These are phyloP conservation scores for Circinella umbellata DNA, from an alignment of 371 early-diverging fungal genomes.

Conservation along the genomic window DNA sequence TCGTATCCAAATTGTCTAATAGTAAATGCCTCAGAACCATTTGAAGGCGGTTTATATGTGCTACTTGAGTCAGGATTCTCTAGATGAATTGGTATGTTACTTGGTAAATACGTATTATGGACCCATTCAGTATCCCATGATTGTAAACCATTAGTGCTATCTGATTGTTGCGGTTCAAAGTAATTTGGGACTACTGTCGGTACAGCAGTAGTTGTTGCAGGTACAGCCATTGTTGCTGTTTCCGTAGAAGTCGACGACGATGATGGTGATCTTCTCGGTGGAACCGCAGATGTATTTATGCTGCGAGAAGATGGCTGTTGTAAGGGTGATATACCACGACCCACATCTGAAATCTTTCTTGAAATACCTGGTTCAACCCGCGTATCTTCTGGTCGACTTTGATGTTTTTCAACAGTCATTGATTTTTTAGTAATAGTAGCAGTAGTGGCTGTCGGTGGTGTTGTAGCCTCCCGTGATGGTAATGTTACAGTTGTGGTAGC, in stretches of 20 bases:
- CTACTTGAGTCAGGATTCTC: neutral
- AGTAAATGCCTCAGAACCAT: slow-evolving; percentile 40
- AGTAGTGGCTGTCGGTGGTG: no score
- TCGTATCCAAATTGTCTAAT: slow-evolving; percentile 53
- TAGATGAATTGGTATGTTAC: neutral
- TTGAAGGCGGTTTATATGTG: slow-evolving; percentile 5
- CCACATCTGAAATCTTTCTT: slow-evolving; percentile 21
- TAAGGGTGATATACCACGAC: slow-evolving; percentile 15
- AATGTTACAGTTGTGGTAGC: neutral
- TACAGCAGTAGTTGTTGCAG: no score
- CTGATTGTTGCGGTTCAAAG: no score
- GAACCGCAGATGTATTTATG: neutral
- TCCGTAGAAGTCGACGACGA: neutral
- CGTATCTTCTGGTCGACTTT: neutral
- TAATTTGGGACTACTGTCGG: no score
- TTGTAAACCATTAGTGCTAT: neutral
- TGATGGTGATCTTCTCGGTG: neutral
- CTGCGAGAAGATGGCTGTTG: neutral
- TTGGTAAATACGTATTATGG: neutral
- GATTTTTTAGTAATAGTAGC: neutral
- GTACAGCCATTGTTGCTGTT: neutral
- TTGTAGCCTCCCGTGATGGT: no score
- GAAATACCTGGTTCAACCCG: neutral
- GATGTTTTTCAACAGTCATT: neutral
- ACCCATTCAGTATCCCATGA: slow-evolving; percentile 2